These are phyloP conservation scores for Santalum album DNA, from an alignment of 164 flowering plant species.

Conservation along the genomic window DNA sequence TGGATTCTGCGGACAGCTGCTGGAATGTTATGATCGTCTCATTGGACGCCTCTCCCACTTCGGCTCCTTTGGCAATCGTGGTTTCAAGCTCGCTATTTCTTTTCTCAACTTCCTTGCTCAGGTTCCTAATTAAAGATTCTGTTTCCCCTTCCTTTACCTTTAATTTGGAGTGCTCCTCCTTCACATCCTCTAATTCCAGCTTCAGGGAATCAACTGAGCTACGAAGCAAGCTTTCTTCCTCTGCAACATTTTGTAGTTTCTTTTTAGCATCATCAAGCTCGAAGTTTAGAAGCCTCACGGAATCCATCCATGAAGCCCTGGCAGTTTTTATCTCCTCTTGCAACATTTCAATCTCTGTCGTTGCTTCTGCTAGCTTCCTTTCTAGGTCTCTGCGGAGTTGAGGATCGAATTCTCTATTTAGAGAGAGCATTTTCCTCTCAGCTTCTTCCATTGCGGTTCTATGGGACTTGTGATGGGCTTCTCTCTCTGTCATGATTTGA, in stretches of 20 bases:
- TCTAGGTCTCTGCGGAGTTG: slow-evolving; percentile 15
- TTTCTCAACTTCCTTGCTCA: slow-evolving; percentile 11
- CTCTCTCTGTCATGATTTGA: slow-evolving; percentile 21
- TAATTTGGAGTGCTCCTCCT: slow-evolving; percentile 14
- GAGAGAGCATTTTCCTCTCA: slow-evolving; percentile 12
- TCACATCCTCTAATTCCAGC: slow-evolving; percentile 26
- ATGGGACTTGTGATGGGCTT: slow-evolving; percentile 9
- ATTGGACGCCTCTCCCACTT: slow-evolving; percentile 2
- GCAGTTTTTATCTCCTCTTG: slow-evolving; percentile 28
- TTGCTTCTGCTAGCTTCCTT: slow-evolving; percentile 29
- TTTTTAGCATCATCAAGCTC: slow-evolving; percentile 37
- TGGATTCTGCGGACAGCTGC: slow-evolving; percentile 20
- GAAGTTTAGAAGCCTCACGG: slow-evolving; percentile 15
- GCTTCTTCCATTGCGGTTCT: slow-evolving; percentile 24
- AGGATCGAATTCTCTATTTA: slow-evolving; percentile 27
- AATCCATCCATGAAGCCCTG: slow-evolving; percentile 22
- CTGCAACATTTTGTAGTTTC: slow-evolving; percentile 22
- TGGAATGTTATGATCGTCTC: slow-evolving; percentile 9
- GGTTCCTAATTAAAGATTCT: slow-evolving; percentile 6
- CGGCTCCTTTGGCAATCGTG: slow-evolving; percentile 4
- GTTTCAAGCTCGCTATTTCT: slow-evolving; percentile 18
- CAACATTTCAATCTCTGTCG: slow-evolving; percentile 26
- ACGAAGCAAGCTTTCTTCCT: slow-evolving; percentile 27
- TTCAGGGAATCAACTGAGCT: slow-evolving; percentile 20
- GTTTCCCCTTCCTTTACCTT: slow-evolving; percentile 15